Base-by-base conservation (phyloP, 331 rosid species). In the Malus hybrid region DNA sequence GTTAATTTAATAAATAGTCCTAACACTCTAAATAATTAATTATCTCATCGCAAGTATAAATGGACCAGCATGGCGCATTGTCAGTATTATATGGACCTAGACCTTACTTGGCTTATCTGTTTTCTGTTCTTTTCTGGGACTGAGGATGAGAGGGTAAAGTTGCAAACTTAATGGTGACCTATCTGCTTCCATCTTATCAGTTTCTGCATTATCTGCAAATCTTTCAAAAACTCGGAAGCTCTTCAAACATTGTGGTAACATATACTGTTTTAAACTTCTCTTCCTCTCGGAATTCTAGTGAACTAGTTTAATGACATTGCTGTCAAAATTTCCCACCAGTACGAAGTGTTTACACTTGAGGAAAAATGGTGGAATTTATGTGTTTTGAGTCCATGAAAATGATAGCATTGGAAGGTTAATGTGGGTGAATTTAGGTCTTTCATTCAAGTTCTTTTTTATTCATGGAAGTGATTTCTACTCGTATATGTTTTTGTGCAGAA, bases 21-120 rank as follows among this genome's bases (percentile, higher is more conserved):
- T 42, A 42, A 42, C 13, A 42, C 46, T 10, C 34, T 27, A 61
- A 11, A 5, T 61, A 57, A 22, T 57, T 52, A 52, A 52, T 52
- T 16, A 22, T 57, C 5, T 54, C 20, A 2, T 16, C 59, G 9
- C 20, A 15, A 50, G 19, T 6, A 52, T 52, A 57, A 9, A 57
- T 57, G 63, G 63, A 8, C 63, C 64, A 55, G 24, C 61, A 55
- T n/a, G 13, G 61, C 13, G 48, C 14, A 42, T 42, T 10, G 48
- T 42, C 5, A 42, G 48, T 10, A 42, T 10, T 50, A 15, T 50
- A 5, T 5, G 34, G 7, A 3, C 20, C 39, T 14, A 3, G 67
- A 29, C 66, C 66, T 61, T 61, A 18, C 10, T 56, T 71, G 66
- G 67, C 76, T 73, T 59, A 57, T 73, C 76, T 56, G 39, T 22